Conservation (phyloP, 2,329 filamentous ascomycete species). For the Ascochyta clinopodiicola region DNA sequence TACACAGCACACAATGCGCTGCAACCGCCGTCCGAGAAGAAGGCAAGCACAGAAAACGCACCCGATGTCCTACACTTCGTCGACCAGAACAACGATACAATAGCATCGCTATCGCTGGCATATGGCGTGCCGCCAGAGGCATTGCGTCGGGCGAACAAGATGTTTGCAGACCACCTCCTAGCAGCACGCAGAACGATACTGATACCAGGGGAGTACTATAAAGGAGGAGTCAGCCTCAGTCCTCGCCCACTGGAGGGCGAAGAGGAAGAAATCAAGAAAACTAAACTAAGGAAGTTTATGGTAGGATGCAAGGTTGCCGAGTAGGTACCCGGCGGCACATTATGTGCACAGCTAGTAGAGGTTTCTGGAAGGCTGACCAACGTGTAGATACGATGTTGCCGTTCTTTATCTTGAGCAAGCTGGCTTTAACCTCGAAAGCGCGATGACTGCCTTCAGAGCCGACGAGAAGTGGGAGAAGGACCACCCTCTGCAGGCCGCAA, state of each 20-base stretch:
- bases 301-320: slow-evolving; percentile 77
- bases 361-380: background rate
- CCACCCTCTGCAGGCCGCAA: slow-evolving; percentile 63
- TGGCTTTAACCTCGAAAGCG: slow-evolving; percentile 69
- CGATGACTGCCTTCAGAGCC: slow-evolving; percentile 68
- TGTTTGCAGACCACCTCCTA: slow-evolving; percentile 75
- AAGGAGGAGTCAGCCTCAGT: slow-evolving; percentile 70
- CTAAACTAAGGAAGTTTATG: slow-evolving; percentile 78
- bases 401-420: slow-evolving; percentile 75
- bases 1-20: slow-evolving; percentile 49
- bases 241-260: slow-evolving; percentile 76
- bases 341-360: background rate
- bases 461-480: slow-evolving; percentile 79
- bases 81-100: slow-evolving; percentile 70
- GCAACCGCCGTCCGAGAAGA: slow-evolving; percentile 42
- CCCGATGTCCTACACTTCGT: slow-evolving; percentile 78
- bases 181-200: slow-evolving; percentile 71
- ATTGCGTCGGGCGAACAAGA: slow-evolving; percentile 70
- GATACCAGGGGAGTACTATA: slow-evolving; percentile 75
- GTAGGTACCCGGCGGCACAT: slow-evolving; percentile 57
- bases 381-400: slow-evolving; percentile 69
- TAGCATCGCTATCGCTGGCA: slow-evolving; percentile 71
- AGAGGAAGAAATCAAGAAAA: slow-evolving; percentile 74
- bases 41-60: slow-evolving; percentile 43
- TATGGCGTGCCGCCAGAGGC: slow-evolving; percentile 71